Evolutionary conservation across 805 yeast species (phyloP), one percentile per base, ranked within the genome.

Genomic region (Candida anglica): DNA sequence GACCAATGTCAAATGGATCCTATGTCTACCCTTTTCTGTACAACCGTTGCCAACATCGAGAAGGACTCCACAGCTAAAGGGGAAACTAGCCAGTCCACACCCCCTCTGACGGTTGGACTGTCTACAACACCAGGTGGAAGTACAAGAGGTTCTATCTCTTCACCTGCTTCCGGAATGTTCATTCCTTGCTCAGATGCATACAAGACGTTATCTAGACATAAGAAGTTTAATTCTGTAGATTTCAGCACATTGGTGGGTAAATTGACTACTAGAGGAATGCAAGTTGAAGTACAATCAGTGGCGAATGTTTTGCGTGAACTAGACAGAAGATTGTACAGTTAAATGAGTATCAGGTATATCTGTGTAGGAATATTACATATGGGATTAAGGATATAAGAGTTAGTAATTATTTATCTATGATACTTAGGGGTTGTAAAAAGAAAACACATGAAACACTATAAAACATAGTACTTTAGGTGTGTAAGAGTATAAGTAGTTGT

Each of bases 101-200:
- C 27, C 13, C 20, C 33, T 13, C 23, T 20, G 13, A 18, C 38
- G 3, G n/a, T n/a, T n/a, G n/a, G n/a, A n/a, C n/a, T n/a, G n/a
- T n/a, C n/a, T n/a, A n/a, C n/a, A n/a, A n/a, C n/a, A n/a, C n/a
- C n/a, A n/a, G n/a, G n/a, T n/a, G n/a, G n/a, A n/a, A n/a, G n/a
- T n/a, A n/a, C n/a, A n/a, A n/a, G n/a, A n/a, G n/a, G n/a, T n/a
- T n/a, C n/a, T n/a, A n/a, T n/a, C n/a, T n/a, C n/a, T 9, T 21
- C 23, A 15, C 31, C 52, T 2, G 35, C 40, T 8, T 42, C 43
- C 48, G 75, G 65, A 32, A 74, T 78, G 48, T 88, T 78, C 44
- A 86, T 88, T 30, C 95, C 96, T 2, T 83, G 93, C 51, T 79
- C 89, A 10, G 95, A 88, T 48, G 96, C 96, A 0, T 88, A 86